Base-by-base conservation (phyloP, 1,139 yeast species). In the Suhomyces taliae region DNA sequence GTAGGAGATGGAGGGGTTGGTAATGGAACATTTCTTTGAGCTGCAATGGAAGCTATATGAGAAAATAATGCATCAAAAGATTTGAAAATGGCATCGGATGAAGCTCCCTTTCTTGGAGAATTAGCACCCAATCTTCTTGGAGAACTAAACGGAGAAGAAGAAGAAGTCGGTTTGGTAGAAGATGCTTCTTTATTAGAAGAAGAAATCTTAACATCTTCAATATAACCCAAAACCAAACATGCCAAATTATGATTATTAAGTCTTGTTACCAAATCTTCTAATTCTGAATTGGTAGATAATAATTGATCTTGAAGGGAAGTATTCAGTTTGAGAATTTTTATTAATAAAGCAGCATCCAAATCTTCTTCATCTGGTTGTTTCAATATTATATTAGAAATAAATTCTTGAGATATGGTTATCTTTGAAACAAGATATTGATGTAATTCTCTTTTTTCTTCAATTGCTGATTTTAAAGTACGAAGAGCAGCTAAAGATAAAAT, bases 21-120 rank as follows among this genome's bases (percentile, higher is more conserved):
- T 34, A 83, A 62, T 2, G 65, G 51, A 2, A 82, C 66, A 52
- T 69, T 71, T 47, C 73, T 68, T 52, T 79, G 82, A 5, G 78
- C 85, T 0, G 87, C 82, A 8, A 73, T 59, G 1, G 83, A 74
- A 8, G 80, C 83, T 24, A 83, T 67, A 48, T 79, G 78, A 1
- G 84, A 69, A 36, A 82, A 71, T 26, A 83, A 59, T 31, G 74
- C 72, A 43, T 83, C 87, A 45, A 76, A 52, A 29, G 56, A 55
- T 42, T 52, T 54, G 39, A 51, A 36, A 9, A 53, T 41, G 3
- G 49, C 34, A 15, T 53, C 56, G 12, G 49, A 40, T 2, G 54
- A 36, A 29, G 40, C 36, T 39, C 43, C 39, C 34, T 46, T 51
- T 15, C 41, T 38, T 3, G 51, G 48, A 6, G 51, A 38, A 19